Evolutionary conservation across 2,329 filamentous ascomycete genomes (phyloP).

Genomic region (Aspergillus clavatus): DNA sequence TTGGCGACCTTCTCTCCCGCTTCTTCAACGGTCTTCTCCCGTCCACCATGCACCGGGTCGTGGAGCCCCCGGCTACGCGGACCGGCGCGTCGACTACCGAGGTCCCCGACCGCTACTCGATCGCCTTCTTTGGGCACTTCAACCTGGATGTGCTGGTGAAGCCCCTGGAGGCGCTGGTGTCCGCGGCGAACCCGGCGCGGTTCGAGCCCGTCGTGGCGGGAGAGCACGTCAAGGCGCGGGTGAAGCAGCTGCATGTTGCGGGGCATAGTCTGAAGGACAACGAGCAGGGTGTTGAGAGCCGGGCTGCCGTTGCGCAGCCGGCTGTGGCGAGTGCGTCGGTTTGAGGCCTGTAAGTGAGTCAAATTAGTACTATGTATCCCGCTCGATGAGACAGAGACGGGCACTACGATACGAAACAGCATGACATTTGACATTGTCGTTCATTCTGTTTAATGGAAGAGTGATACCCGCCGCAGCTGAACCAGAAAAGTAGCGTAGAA

Average conservation of each 20-base stretch:
- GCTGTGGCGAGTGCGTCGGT: neutral
- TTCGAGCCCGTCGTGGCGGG: constrained; percentile 1
- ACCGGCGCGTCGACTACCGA: neutral
- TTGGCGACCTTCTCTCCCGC: constrained; percentile 1
- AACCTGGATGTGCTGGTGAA: constrained; percentile 1
- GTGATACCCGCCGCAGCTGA: too few relatives aligned
- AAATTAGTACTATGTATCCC: too few relatives aligned
- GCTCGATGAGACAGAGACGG: too few relatives aligned
- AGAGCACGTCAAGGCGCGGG: constrained; percentile 1
- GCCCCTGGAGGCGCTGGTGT: constrained; percentile 1
- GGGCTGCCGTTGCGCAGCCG: neutral
- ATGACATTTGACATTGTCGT: neutral
- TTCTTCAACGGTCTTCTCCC: constrained; percentile 1
- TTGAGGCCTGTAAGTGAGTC: neutral
- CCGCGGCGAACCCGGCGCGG: neutral
- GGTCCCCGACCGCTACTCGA: neutral
- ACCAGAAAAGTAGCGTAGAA: neutral
- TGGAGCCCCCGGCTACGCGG: neutral
- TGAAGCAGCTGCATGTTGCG: constrained; percentile 1
- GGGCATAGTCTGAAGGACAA: neutral
- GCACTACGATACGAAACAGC: neutral
- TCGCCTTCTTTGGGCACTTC: constrained; percentile 1
- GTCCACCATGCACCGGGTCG: constrained; percentile 1
- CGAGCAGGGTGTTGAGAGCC: neutral
- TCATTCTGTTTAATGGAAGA: too few relatives aligned